These are phyloP conservation scores for Coemansia erecta DNA, from an alignment of 192 early-diverging fungal species.

Conservation along the genomic window DNA sequence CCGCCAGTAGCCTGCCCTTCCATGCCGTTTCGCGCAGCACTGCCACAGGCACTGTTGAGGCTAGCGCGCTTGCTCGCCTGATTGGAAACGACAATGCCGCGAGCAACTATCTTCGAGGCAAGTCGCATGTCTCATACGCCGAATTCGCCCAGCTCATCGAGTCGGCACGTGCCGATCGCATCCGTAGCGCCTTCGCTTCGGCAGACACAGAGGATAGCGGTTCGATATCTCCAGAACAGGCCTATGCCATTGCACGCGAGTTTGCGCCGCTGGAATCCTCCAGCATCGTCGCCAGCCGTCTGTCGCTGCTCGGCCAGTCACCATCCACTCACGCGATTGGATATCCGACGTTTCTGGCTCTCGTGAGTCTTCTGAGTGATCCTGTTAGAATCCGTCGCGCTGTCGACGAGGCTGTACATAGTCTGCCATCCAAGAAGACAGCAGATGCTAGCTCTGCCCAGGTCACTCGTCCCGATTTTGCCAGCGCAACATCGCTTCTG, in stretches of 20 bases:
- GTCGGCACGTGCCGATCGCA: constrained; percentile 32
- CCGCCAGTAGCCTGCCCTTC: constrained; percentile 55
- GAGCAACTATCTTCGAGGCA: constrained; percentile 24
- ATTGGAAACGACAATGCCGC: constrained; percentile 18
- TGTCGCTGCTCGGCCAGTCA: constrained; percentile 40
- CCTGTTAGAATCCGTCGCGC: constrained; percentile 47
- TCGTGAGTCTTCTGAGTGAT: constrained; percentile 45
- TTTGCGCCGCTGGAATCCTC: constrained; percentile 32
- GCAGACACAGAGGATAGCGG: constrained; percentile 32
- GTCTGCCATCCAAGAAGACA: constrained; percentile 1
- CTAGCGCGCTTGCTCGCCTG: constrained; percentile 16
- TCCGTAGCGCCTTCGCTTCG: constrained; percentile 34
- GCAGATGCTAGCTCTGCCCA: constrained; percentile 3
- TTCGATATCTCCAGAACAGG: constrained; percentile 37
- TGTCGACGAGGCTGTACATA: constrained; percentile 31
- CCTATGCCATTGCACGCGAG: constrained; percentile 29
- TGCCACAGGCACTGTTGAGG: constrained; percentile 11
- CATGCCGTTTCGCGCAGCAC: constrained; percentile 23
- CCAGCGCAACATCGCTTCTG: constrained; percentile 21
- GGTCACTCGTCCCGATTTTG: constrained; percentile 16
- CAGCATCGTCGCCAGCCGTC: constrained; percentile 20
- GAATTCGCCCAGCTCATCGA: constrained; percentile 46
- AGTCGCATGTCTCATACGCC: constrained; percentile 24
- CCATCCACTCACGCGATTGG: constrained; percentile 38
- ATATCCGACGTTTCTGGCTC: constrained; percentile 54